Conservation (phyloP, 2,329 filamentous ascomycete genomes). For the Dactylellina cionopaga region DNA sequence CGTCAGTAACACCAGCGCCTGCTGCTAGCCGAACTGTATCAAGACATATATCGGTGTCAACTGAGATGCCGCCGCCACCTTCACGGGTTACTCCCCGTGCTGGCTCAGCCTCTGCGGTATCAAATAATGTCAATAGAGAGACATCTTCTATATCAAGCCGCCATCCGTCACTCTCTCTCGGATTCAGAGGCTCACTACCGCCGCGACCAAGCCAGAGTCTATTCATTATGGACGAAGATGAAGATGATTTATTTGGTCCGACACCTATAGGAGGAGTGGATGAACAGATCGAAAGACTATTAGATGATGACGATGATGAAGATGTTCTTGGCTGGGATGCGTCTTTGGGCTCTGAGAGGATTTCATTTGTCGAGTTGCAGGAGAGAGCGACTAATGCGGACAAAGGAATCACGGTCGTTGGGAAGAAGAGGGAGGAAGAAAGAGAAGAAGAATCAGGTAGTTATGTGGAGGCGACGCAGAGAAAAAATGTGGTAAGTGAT, state of each 20-base stretch:
- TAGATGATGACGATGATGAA: constrained; percentile 47
- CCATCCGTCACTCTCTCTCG: constrained; percentile 16
- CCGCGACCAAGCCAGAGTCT: constrained; percentile 46
- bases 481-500: constrained; percentile 44
- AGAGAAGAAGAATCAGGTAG: constrained; percentile 30
- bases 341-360: constrained; percentile 32
- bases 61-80: constrained; percentile 44
- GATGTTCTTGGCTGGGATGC: constrained; percentile 51
- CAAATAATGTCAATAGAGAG: constrained; percentile 20
- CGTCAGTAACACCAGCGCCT: not conserved
- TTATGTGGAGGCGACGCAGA: constrained; percentile 37
- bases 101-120: constrained; percentile 22
- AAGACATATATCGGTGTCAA: constrained; percentile 4
- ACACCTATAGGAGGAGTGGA: constrained; percentile 24
- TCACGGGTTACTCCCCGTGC: constrained; percentile 25
- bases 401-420: not conserved
- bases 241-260: constrained; percentile 46
- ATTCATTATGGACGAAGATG: constrained; percentile 45
- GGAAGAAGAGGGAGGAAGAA: constrained; percentile 6
- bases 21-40: not conserved
- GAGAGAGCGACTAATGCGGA: constrained; percentile 42
- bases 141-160: constrained; percentile 16
- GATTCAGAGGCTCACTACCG: constrained; percentile 27
- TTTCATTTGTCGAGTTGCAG: constrained; percentile 44
- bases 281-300: constrained; percentile 25